Evolutionary conservation across 192 early-diverging fungal genomes (phyloP).

Genomic region (Thoreauomyces humboldtii): DNA sequence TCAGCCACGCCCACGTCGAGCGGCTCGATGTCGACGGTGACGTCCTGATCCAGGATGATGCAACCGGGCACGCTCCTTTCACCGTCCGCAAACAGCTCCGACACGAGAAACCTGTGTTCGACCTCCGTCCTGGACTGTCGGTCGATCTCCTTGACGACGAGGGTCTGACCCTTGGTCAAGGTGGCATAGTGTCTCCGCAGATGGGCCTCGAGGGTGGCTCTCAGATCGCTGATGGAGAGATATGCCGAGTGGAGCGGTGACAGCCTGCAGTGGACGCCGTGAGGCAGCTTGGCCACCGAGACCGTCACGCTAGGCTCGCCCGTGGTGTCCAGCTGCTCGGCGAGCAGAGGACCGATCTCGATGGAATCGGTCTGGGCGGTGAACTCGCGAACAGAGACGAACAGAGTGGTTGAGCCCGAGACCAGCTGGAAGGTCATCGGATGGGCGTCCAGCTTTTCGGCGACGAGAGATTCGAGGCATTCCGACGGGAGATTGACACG

Average conservation of each 20-base stretch:
- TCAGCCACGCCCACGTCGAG: slow-evolving; percentile 24
- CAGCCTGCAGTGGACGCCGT: slow-evolving; percentile 66
- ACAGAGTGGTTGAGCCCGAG: slow-evolving; percentile 46
- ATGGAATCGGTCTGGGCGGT: slow-evolving; percentile 49
- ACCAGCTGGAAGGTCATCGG: slow-evolving; percentile 61
- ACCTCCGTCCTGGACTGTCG: background rate
- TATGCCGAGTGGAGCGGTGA: slow-evolving; percentile 54
- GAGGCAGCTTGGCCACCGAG: slow-evolving; percentile 54
- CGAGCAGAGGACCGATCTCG: slow-evolving; percentile 52
- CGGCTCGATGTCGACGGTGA: slow-evolving; percentile 75
- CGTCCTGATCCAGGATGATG: slow-evolving; percentile 73
- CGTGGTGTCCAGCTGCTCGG: slow-evolving; percentile 24
- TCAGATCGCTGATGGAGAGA: slow-evolving; percentile 50
- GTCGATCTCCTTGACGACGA: slow-evolving; percentile 41
- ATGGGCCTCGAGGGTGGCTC: slow-evolving; percentile 65
- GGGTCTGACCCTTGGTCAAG: slow-evolving; percentile 62
- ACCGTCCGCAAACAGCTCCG: slow-evolving; percentile 41
- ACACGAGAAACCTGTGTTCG: slow-evolving; percentile 61
- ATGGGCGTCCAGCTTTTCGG: slow-evolving; percentile 23
- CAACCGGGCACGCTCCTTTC: slow-evolving; percentile 65
- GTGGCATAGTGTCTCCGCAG: slow-evolving; percentile 66
- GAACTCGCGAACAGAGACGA: slow-evolving; percentile 75
- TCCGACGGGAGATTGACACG: slow-evolving; percentile 53
- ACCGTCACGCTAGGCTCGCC: background rate
- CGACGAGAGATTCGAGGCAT: slow-evolving; percentile 47